phyloP scores from a whole-genome alignment of 2,329 filamentous ascomycete genomes.

The Fusarium floridanum region DNA sequence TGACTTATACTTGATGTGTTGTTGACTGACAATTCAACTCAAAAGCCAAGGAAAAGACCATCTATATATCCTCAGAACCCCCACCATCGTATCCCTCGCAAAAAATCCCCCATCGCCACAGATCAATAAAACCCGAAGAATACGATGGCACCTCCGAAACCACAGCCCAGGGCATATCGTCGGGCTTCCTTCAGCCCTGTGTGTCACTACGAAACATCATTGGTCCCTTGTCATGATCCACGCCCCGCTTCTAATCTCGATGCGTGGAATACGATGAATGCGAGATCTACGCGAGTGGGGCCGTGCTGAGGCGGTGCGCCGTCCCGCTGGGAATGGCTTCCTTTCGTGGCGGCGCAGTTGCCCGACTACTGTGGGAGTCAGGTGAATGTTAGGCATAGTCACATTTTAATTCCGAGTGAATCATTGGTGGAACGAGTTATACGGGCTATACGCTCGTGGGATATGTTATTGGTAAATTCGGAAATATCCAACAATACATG shows the following conservation, averaged over 20 bases:
- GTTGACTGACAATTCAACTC: background rate
- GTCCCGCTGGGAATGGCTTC: background rate
- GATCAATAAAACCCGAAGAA: constrained; percentile 27
- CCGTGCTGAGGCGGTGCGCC: constrained; percentile 32
- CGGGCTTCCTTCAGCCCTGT: constrained; percentile 31
- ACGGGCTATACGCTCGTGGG: background rate
- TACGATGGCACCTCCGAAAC: constrained; percentile 21
- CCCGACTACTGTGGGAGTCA: constrained; percentile 5
- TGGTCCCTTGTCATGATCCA: constrained; percentile 18
- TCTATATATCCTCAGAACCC: constrained; percentile 13
- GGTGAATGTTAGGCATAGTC: background rate
- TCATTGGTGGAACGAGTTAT: background rate
- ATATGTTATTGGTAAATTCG: background rate
- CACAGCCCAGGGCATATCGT: constrained; percentile 22
- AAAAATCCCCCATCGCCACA: background rate
- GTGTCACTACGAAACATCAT: background rate
- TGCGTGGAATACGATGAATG: constrained; percentile 48
- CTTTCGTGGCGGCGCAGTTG: constrained; percentile 1
- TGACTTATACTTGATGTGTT: background rate
- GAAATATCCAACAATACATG: background rate
- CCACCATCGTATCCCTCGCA: background rate
- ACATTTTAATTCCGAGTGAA: background rate
- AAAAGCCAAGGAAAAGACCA: background rate
- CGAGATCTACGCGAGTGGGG: constrained; percentile 42
- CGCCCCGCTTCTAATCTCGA: constrained; percentile 15